Evolutionary conservation across 2,329 filamentous ascomycete genomes (phyloP).

Genomic region (Setomelanomma holmii): DNA sequence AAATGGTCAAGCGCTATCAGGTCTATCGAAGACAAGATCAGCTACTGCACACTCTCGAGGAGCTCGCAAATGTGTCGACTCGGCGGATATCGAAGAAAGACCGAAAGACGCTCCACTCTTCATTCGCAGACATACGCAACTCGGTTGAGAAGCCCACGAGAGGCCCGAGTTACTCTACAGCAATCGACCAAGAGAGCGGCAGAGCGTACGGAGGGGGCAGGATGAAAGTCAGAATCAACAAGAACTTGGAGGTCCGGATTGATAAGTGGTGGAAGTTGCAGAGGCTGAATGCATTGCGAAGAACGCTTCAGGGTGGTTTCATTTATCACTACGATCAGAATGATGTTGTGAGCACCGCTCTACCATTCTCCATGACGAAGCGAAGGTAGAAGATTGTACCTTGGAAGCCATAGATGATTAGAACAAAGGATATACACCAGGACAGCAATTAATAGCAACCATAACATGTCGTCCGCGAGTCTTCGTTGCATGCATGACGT

Average conservation of each 20-base stretch:
- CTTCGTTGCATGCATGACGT: no score
- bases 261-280: slow-evolving; percentile 79
- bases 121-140: slow-evolving; percentile 70
- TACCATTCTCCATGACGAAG: slow-evolving; percentile 40
- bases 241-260: slow-evolving; percentile 66
- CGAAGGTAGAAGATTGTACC: slow-evolving; percentile 16
- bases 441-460: no score
- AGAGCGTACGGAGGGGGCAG: slow-evolving; percentile 65
- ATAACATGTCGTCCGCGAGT: no score
- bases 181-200: slow-evolving; percentile 67
- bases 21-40: slow-evolving; percentile 70
- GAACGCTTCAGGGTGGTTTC: slow-evolving; percentile 61
- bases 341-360: slow-evolving; percentile 39
- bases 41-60: slow-evolving; percentile 64
- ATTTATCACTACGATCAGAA: slow-evolving; percentile 48
- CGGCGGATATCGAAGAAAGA: slow-evolving; percentile 71
- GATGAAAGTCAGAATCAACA: slow-evolving; percentile 65
- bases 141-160: slow-evolving; percentile 71
- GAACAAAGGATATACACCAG: no score
- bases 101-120: slow-evolving; percentile 69
- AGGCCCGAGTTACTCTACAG: slow-evolving; percentile 71
- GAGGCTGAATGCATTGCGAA: slow-evolving; percentile 66
- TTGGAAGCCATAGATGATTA: not conserved
- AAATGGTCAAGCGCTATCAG: slow-evolving; percentile 68
- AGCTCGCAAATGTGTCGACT: slow-evolving; percentile 66